Evolutionary conservation across 176 grass and related monocot genomes (phyloP).

Genomic region (Metroxylon sagu): DNA sequence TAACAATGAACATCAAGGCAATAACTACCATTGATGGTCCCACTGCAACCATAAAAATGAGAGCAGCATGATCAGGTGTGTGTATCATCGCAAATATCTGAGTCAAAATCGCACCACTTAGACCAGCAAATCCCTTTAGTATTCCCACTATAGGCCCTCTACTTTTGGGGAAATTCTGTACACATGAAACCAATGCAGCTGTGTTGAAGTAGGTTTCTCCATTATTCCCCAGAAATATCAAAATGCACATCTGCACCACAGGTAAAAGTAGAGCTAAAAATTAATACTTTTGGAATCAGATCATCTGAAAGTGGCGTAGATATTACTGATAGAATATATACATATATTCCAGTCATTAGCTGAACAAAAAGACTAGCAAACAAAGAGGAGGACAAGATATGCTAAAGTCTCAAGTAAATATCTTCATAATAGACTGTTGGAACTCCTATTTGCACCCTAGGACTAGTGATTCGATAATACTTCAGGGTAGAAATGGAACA

Average conservation of each 20-base stretch:
- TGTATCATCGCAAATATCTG: conserved; percentile 65
- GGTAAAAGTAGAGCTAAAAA: conserved; percentile 13
- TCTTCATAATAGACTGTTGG: no score
- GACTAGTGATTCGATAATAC: no score
- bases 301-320: no score
- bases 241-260: conserved; percentile 59
- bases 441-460: no score
- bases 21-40: conserved; percentile 71
- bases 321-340: no score
- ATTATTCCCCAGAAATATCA: conserved; percentile 85
- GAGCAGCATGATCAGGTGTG: conserved; percentile 56
- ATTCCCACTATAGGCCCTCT: conserved; percentile 81
- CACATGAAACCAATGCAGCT: conserved; percentile 68
- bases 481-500: no score
- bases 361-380: no score
- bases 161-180: conserved; percentile 91
- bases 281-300: background rate
- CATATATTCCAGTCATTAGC: no score
- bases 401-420: no score
- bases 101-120: conserved; percentile 78
- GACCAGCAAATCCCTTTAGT: conserved; percentile 79
- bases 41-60: conserved; percentile 74
- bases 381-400: no score
- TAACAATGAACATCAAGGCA: conserved; percentile 79
- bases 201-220: conserved; percentile 94